Conservation (phyloP, 202 grass and related monocot species). For the Zizania palustris region DNA sequence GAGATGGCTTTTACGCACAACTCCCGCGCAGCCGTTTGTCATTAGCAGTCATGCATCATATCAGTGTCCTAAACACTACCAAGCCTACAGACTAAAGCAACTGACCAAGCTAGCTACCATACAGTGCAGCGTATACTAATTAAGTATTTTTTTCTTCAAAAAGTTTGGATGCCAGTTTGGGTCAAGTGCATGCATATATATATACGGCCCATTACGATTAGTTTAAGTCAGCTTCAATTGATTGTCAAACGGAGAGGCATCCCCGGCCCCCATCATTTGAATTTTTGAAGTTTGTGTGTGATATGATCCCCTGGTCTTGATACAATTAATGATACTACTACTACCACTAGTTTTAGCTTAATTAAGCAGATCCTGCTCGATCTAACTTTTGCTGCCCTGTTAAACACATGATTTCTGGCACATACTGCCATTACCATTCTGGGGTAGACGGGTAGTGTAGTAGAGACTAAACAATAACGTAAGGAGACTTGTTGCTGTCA, state of each 20-base stretch:
- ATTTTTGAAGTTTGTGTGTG: slow-evolving; percentile 44
- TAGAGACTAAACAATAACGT: neutral
- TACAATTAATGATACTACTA: neutral
- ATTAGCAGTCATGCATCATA: slow-evolving; percentile 41
- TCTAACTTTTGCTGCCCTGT: neutral
- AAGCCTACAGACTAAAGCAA: neutral
- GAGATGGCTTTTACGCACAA: slow-evolving; percentile 15
- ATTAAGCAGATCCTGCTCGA: neutral
- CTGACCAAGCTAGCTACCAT: slow-evolving; percentile 40
- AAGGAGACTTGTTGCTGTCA: neutral
- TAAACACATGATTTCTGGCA: slow-evolving; percentile 21
- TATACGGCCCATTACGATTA: neutral
- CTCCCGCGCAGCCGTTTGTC: slow-evolving; percentile 38
- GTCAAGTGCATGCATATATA: neutral
- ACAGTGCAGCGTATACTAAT: neutral
- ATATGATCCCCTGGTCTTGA: slow-evolving; percentile 32
- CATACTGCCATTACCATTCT: no score
- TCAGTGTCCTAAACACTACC: slow-evolving; percentile 29
- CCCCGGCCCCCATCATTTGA: slow-evolving; percentile 46
- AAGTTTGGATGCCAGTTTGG: slow-evolving; percentile 45
- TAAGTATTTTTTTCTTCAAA: slow-evolving; percentile 8
- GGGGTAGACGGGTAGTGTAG: neutral
- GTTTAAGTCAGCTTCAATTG: slow-evolving; percentile 31
- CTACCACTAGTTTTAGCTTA: neutral
- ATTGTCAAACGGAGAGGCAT: neutral